Percentiles rank a stretch among this genome's conserved stretches.
Evolutionary conservation across 1,284 basidiomycete genomes (phyloP).

Genomic region (Tylopilus sp.): DNA sequence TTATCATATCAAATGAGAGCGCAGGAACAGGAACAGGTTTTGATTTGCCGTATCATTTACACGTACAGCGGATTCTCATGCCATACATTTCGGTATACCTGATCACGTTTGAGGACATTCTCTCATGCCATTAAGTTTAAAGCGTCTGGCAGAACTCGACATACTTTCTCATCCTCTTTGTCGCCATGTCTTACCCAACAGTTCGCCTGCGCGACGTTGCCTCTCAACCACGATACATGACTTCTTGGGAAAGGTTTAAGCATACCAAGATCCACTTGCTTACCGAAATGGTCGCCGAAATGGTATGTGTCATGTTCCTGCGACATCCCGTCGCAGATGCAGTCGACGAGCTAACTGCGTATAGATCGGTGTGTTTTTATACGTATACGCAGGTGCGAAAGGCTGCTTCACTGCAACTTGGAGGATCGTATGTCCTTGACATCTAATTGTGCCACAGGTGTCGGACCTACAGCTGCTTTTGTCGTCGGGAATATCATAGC

Average conservation of each 20-base stretch:
- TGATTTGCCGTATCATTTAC: slow-evolving; percentile 1
- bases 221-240: slow-evolving; percentile 38
- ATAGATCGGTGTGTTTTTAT: slow-evolving; percentile 44
- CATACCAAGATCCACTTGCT: slow-evolving; percentile 49
- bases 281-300: slow-evolving; percentile 57
- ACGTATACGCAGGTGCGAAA: slow-evolving; percentile 50
- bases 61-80: slow-evolving; percentile 2
- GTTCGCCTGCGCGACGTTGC: slow-evolving; percentile 42
- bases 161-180: not conserved
- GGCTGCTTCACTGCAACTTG: not conserved
- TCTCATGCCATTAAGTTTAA: slow-evolving; percentile 13
- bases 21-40: slow-evolving; percentile 1
- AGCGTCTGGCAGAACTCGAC: slow-evolving; percentile 2
- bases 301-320: slow-evolving; percentile 36
- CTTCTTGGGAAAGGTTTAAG: slow-evolving; percentile 50
- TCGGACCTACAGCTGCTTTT: slow-evolving; percentile 55
- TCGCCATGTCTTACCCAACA: slow-evolving; percentile 19
- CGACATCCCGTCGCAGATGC: slow-evolving; percentile 16
- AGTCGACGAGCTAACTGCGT: slow-evolving; percentile 26
- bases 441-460: slow-evolving; percentile 36
- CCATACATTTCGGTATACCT: not conserved
- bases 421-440: not conserved
- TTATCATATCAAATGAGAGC: not conserved
- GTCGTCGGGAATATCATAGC: slow-evolving; percentile 48
- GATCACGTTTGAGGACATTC: slow-evolving; percentile 2